Base-by-base conservation (phyloP, 768 basidiomycete species). In the Pleurotus citrinopileatus region DNA sequence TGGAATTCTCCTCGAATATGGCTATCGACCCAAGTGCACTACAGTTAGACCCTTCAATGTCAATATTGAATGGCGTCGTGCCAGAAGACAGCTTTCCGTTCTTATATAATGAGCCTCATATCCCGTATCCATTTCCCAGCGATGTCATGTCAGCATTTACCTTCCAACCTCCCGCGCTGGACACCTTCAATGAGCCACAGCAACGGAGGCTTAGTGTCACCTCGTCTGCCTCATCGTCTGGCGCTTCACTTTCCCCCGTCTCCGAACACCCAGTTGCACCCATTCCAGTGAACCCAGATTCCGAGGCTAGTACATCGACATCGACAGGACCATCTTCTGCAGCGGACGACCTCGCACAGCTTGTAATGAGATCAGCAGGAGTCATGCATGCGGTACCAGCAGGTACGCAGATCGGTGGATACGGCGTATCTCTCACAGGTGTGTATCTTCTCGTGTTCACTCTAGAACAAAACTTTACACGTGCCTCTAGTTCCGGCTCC, bases 1-100 rank as follows among this genome's bases (percentile, higher is more conserved):
- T 87, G 67, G 84, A 87, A 61, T 82, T 85, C 52, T 72, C 75
- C 63, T 77, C 81, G 3, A 68, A 78, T 17, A 76, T 83, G 60
- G 77, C 79, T 1, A 76, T 90, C 52, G 84, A 90, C 55, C 87
- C 89, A 26, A 83, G 73, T 59, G 72, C 79, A 5, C 69, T 89
- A 10, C 86, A 88, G 61, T 82, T 71, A 61, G 67, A 75, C 59
- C 54, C 62, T 27, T 13, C 52, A 48, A 27, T 57, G 55, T 59
- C 60, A 54, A 4, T 25, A 7, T 38, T 28, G n/a, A 26, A 38
- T 4, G 19, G 17, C 6, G 27, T 56, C n/a, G 42, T 52, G 27
- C 26, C 46, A 10, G 22, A 52, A 17, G 23, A 42, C 26, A n/a
- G 20, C 38, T 55, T 36, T 29, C 23, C 20, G 6, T 22, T 48